Conservation (phyloP, 257 asterid genomes). For the Perilla frutescens region DNA sequence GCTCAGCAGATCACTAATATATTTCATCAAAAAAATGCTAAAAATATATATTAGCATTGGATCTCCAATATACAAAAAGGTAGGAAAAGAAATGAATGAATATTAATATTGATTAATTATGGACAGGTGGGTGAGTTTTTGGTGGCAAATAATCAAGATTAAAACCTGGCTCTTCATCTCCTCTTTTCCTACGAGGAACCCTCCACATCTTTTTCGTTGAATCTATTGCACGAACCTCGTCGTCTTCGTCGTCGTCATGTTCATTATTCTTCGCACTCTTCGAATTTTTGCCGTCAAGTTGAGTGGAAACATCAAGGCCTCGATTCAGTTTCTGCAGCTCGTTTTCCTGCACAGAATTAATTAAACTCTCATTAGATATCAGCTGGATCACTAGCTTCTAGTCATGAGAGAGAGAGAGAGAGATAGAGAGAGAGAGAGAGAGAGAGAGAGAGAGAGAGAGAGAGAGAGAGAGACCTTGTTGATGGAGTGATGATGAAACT, state of each 20-base stretch:
- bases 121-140: conserved; percentile 67
- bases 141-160: conserved; percentile 81
- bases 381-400: not conserved
- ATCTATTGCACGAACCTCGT: no score
- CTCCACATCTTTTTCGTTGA: conserved; percentile 38
- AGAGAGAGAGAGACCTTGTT: conserved; percentile 40
- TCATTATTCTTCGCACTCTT: not conserved
- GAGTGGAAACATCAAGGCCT: no score
- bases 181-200: conserved; percentile 47
- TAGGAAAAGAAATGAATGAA: no score
- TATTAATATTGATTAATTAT: conserved; percentile 27
- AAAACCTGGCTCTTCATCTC: conserved; percentile 58
- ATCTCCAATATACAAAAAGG: not conserved
- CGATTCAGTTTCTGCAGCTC: no score
- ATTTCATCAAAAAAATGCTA: not conserved
- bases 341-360: conserved; percentile 36
- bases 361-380: not conserved
- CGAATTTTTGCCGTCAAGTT: no score
- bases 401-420: no score
- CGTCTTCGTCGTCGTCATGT: not conserved
- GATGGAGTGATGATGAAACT: not conserved
- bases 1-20: no score
- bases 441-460: not conserved
- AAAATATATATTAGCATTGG: no score
- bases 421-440: conserved; percentile 5